Evolutionary conservation across 192 early-diverging fungal species (phyloP).

Genomic region (Funneliformis geosporum): DNA sequence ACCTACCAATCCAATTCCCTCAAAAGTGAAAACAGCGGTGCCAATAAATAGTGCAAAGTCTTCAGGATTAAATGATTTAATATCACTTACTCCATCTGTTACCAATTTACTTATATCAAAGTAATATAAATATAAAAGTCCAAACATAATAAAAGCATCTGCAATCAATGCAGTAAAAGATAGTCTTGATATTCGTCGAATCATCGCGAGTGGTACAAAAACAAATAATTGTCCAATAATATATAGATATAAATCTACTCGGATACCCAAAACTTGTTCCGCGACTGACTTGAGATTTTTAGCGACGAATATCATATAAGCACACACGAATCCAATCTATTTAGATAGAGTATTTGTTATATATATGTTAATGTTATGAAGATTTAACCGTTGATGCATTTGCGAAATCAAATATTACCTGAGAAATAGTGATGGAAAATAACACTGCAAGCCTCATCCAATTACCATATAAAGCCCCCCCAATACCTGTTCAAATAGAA

Average conservation of each 20-base stretch:
- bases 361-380: neutral
- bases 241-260: conserved; percentile 35
- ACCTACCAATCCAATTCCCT: conserved; percentile 76
- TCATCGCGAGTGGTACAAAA: conserved; percentile 58
- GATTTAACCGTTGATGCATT: too few species aligned
- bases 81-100: conserved; percentile 66
- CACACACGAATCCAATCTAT: conserved; percentile 62
- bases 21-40: conserved; percentile 90
- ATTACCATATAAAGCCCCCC: conserved; percentile 64
- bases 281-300: conserved; percentile 52
- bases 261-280: conserved; percentile 31
- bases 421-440: conserved; percentile 70
- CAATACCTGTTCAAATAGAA: conserved; percentile 39
- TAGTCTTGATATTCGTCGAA: conserved; percentile 89
- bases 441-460: conserved; percentile 68
- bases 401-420: conserved; percentile 52
- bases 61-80: conserved; percentile 75
- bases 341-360: neutral
- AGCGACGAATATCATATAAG: conserved; percentile 67
- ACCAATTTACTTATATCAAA: conserved; percentile 73
- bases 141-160: conserved; percentile 89
- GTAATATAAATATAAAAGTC: conserved; percentile 82
- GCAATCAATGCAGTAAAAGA: conserved; percentile 85
- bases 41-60: conserved; percentile 90
- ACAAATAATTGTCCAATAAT: conserved; percentile 53